Evolutionary conservation across 208 protist genomes (phyloP).

Genomic region (Leishmania braziliensis): DNA sequence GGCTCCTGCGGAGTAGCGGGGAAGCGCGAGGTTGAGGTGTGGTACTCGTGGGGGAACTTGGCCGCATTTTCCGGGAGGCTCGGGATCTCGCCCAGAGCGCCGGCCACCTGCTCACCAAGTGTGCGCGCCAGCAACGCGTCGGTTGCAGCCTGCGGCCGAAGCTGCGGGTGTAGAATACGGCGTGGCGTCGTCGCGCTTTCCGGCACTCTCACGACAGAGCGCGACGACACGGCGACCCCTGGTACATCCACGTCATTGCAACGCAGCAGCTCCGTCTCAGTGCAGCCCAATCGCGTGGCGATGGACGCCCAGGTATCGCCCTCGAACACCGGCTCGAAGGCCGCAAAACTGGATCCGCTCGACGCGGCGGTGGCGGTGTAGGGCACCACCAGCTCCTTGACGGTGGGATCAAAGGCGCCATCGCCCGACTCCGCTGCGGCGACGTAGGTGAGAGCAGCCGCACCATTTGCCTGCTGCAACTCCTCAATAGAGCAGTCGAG

Average conservation of each 20-base stretch:
- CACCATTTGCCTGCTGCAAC: slow-evolving; percentile 78
- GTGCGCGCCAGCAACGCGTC: slow-evolving; percentile 68
- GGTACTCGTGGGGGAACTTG: slow-evolving; percentile 86
- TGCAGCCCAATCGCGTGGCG: slow-evolving; percentile 56
- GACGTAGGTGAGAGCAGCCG: slow-evolving; percentile 62
- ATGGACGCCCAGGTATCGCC: slow-evolving; percentile 64
- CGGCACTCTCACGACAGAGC: slow-evolving; percentile 51
- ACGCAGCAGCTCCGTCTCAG: slow-evolving; percentile 40
- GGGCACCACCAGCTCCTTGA: slow-evolving; percentile 69
- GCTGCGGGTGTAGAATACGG: slow-evolving; percentile 70
- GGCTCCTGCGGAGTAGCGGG: slow-evolving; percentile 63
- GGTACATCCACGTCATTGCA: slow-evolving; percentile 42
- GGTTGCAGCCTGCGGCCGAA: slow-evolving; percentile 64
- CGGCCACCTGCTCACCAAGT: slow-evolving; percentile 50
- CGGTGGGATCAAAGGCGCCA: slow-evolving; percentile 53
- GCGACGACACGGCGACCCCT: slow-evolving; percentile 7
- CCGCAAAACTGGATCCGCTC: slow-evolving; percentile 51
- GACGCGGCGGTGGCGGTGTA: slow-evolving; percentile 46
- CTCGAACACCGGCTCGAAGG: slow-evolving; percentile 55
- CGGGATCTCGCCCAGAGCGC: slow-evolving; percentile 44
- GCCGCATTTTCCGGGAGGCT: slow-evolving; percentile 64
- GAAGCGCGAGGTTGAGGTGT: slow-evolving; percentile 79
- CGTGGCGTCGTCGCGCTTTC: slow-evolving; percentile 41
- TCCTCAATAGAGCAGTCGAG: slow-evolving; percentile 85
- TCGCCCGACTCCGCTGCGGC: slow-evolving; percentile 27